Conservation (phyloP, 2,329 filamentous ascomycete genomes). For the Chaetomium sp. region DNA sequence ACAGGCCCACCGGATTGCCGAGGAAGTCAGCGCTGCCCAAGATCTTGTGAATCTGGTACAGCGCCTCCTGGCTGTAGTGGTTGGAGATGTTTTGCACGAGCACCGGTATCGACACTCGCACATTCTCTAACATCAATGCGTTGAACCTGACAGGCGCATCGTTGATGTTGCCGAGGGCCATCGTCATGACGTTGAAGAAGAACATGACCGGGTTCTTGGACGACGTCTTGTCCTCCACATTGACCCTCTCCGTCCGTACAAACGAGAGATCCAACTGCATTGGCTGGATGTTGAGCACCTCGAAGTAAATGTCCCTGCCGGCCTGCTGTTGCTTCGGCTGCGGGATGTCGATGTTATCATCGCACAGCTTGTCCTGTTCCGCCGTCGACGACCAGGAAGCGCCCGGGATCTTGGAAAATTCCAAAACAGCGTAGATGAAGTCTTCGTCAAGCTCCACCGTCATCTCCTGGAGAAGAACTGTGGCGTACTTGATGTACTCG, state of each 20-base stretch:
- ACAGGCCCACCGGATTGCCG: slow-evolving; percentile 93
- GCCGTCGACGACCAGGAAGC: slow-evolving; percentile 79
- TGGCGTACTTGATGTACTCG: slow-evolving; percentile 97
- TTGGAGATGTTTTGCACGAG: slow-evolving; percentile 84
- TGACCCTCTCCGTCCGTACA: slow-evolving; percentile 93
- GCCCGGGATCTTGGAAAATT: slow-evolving; percentile 91
- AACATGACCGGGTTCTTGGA: slow-evolving; percentile 97
- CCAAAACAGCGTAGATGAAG: slow-evolving; percentile 93
- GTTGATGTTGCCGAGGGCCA: slow-evolving; percentile 99
- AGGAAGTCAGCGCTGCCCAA: slow-evolving; percentile 96
- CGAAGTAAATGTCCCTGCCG: slow-evolving; percentile 96
- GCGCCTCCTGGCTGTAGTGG: slow-evolving; percentile 94
- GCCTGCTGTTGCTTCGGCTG: slow-evolving; percentile 83
- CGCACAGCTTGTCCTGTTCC: slow-evolving; percentile 82
- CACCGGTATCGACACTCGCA: slow-evolving; percentile 82
- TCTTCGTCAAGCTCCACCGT: slow-evolving; percentile 97
- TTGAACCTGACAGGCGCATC: slow-evolving; percentile 95
- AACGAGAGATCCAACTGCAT: slow-evolving; percentile 98
- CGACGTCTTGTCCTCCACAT: slow-evolving; percentile 90
- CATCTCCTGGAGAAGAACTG: slow-evolving; percentile 93
- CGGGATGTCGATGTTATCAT: slow-evolving; percentile 86
- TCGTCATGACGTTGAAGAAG: slow-evolving; percentile 96
- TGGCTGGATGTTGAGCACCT: slow-evolving; percentile 92
- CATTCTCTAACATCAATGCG: slow-evolving; percentile 91
- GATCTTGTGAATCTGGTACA: slow-evolving; percentile 96